A percentile compares a stretch with the other conserved stretches of the same genome.
Evolutionary conservation across 805 yeast genomes (phyloP).

Genomic region (Wickerhamiella parazyma): DNA sequence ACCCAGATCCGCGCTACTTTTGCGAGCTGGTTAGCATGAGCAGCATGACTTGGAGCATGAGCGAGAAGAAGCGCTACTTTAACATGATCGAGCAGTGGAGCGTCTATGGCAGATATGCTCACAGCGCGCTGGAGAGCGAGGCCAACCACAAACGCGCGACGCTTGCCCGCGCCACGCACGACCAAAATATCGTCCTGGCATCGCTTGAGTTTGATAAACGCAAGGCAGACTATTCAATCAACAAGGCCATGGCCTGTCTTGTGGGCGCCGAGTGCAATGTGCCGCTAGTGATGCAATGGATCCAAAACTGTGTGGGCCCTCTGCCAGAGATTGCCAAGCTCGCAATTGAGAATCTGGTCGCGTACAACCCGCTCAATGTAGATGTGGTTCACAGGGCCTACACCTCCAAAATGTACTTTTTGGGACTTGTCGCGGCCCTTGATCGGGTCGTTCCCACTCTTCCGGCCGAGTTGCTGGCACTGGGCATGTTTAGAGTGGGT

Average conservation of each 20-base stretch:
- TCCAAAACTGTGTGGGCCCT: constrained; percentile 35
- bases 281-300: constrained; percentile 56
- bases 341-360: constrained; percentile 58
- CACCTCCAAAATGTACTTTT: constrained; percentile 45
- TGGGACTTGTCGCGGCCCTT: constrained; percentile 52
- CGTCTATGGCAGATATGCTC: constrained; percentile 60
- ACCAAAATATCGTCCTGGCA: constrained; percentile 16
- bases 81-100: constrained; percentile 87
- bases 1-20: constrained; percentile 54
- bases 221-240: constrained; percentile 52
- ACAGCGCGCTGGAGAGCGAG: constrained; percentile 54
- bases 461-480: constrained; percentile 49
- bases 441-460: constrained; percentile 4
- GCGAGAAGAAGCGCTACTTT: constrained; percentile 46
- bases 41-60: constrained; percentile 15
- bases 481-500: constrained; percentile 69
- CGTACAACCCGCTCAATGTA: constrained; percentile 41
- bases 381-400: constrained; percentile 66
- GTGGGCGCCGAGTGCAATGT: constrained; percentile 14
- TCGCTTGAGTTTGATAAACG: constrained; percentile 60
- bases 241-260: constrained; percentile 68
- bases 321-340: constrained; percentile 49
- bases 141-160: constrained; percentile 35
- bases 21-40: constrained; percentile 42
- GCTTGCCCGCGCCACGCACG: constrained; percentile 19